Conservation (phyloP, 139 green algal species). For the Penium margaritaceum region DNA sequence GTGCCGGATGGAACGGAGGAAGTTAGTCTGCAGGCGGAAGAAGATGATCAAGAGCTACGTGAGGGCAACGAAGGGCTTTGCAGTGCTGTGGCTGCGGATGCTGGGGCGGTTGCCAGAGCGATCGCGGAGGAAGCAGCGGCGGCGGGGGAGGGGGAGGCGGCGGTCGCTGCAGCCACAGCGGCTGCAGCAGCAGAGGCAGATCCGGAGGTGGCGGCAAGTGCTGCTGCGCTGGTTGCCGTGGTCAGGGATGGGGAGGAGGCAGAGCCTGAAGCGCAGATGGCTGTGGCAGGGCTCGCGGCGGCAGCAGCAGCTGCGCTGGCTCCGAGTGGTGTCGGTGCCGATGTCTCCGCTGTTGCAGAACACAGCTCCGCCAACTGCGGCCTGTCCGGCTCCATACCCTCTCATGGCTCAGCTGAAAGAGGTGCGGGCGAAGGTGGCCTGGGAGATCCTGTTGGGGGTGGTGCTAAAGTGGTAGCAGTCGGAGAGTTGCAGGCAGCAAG, state of each 20-base stretch:
- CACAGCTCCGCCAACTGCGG: too few species aligned
- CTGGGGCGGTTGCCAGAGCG: neutral
- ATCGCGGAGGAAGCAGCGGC: neutral
- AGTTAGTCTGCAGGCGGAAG: too few species aligned
- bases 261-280: neutral
- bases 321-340: constrained; percentile 11
- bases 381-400: too few species aligned
- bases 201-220: neutral
- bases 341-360: neutral
- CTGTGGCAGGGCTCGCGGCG: constrained; percentile 25
- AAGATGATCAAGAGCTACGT: too few species aligned
- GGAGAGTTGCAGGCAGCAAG: constrained; percentile 4
- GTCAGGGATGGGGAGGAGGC: neutral
- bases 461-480: neutral
- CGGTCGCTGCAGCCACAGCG: too few species aligned
- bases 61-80: too few species aligned
- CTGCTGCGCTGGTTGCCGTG: too few species aligned
- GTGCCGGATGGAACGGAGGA: too few species aligned
- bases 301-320: constrained; percentile 24
- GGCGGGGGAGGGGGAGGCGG: neutral
- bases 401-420: too few species aligned
- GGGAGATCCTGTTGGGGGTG: too few species aligned
- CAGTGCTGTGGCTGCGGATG: neutral
- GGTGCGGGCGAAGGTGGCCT: too few species aligned
- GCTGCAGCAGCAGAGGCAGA: neutral